Evolutionary conservation across 1,284 basidiomycete genomes (phyloP).

Genomic region (Cerrena zonata): DNA sequence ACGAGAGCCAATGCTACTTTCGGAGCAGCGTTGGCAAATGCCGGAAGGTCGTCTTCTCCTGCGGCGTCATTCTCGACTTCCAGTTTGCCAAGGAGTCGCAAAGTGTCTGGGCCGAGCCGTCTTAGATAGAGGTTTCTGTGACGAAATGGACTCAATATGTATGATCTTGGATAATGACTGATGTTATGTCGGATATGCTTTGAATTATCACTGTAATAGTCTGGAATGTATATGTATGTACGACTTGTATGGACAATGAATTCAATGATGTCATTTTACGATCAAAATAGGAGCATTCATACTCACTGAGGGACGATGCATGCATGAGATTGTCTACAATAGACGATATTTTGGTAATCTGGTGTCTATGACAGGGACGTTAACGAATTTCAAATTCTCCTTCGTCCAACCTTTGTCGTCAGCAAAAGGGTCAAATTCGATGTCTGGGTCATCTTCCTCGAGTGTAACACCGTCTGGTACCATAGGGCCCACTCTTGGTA

Average conservation of each 20-base stretch:
- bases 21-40: background rate
- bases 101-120: background rate
- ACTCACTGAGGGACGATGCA: too few relatives aligned
- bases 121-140: background rate
- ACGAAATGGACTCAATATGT: too few relatives aligned
- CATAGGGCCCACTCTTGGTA: background rate
- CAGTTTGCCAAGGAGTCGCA: constrained; percentile 13
- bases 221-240: background rate
- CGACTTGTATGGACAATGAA: background rate
- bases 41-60: constrained; percentile 13
- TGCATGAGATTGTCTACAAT: too few relatives aligned
- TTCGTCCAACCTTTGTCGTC: background rate
- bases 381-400: background rate
- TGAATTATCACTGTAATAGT: background rate
- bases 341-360: too few relatives aligned
- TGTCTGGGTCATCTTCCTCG: background rate
- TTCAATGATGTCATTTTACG: background rate
- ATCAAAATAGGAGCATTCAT: too few relatives aligned
- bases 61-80: constrained; percentile 20
- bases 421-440: background rate
- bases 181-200: background rate
- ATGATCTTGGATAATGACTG: background rate
- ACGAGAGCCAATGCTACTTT: constrained; percentile 20
- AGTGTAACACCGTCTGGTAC: background rate
- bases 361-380: background rate